These are phyloP conservation scores for Penicillium concentricum DNA, from an alignment of 2,329 filamentous ascomycete species.

Conservation along the genomic window DNA sequence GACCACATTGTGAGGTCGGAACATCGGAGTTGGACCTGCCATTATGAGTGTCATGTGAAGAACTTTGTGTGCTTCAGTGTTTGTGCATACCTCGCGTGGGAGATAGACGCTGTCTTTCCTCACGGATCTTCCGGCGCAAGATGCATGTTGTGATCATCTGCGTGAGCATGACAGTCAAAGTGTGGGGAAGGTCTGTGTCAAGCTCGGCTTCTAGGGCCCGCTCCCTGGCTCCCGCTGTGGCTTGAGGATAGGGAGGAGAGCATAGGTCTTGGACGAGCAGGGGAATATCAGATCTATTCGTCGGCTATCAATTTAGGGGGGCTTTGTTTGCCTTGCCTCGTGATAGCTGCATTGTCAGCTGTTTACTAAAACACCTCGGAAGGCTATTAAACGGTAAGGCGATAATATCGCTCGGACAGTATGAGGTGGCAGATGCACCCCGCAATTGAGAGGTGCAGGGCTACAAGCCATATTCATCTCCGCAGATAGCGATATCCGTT, in stretches of 20 bases:
- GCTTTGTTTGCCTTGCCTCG: constrained; percentile 1
- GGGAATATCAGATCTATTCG: background rate
- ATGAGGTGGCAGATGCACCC: constrained; percentile 19
- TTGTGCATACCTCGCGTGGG: constrained; percentile 4
- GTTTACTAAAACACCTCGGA: background rate
- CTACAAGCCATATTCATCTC: background rate
- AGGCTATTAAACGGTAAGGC: background rate
- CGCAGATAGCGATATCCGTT: background rate
- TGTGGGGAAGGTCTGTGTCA: constrained; percentile 4
- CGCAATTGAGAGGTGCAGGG: constrained; percentile 15
- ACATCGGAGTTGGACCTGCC: constrained; percentile 3
- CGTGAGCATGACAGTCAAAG: background rate
- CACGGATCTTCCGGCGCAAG: constrained; percentile 3
- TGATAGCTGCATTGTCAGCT: constrained; percentile 2
- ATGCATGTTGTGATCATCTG: constrained; percentile 7
- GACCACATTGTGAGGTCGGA: constrained; percentile 6
- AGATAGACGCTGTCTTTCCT: background rate
- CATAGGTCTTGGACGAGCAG: background rate
- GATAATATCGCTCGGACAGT: constrained; percentile 14
- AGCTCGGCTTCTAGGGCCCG: background rate
- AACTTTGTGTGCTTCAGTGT: background rate
- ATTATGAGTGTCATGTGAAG: constrained; percentile 2
- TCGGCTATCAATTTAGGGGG: background rate
- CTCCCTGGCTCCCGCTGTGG: constrained; percentile 3
- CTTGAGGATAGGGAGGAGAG: background rate